Evolutionary conservation across 352 stramenopile genomes (phyloP), one percentile per base, ranked within the genome.

Genomic region (Phytophthora syringae): DNA sequence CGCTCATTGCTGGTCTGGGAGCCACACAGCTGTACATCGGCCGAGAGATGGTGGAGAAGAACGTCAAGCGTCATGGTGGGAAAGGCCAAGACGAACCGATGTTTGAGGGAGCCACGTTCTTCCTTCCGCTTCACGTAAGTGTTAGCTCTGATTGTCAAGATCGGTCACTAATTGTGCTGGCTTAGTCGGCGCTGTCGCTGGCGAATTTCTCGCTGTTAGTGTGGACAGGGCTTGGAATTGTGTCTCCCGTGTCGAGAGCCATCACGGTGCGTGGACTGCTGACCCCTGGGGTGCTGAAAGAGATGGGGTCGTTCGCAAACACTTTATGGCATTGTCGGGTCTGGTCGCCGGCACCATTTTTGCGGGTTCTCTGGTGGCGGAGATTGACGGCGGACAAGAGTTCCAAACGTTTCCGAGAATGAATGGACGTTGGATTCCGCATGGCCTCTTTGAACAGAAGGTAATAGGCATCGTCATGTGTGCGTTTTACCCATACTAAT

Each of bases 381-480:
- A 97, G 36, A 99, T 99, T 67, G 97, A 99, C 73, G 97, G 94
- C 0, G 97, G 97, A n/a, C 84, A 87, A 15, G 95, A 95, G n/a
- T 99, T 97, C 87, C 99, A 99, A 72, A 97, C 88, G 43, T 99
- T 95, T 51, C 97, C 97, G 16, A 94, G 95, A 58, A 98, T 98
- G 94, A 74, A 77, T 40, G 82, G 87, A 18, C 75, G 76, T 24
- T 98, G 90, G 90, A 92, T 99, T 50, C 96, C 97, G 9, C 62
- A 82, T 13, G 80, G 80, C 0, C 50, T 91, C 18, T 84, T 91
- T 47, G 82, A 88, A 7, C 70, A 82, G 13, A 76, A 70, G 64
- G 82, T 89, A 45, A 24, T 43, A 18, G 62, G 54, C 20, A n/a
- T 39, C 12, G 24, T 39, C 7, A 5, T 32, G 16, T 45, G n/a